Percentiles rank a stretch among this genome's conserved stretches.
Evolutionary conservation across 345 rosid species (phyloP).

Genomic region (Syzygium jambos): DNA sequence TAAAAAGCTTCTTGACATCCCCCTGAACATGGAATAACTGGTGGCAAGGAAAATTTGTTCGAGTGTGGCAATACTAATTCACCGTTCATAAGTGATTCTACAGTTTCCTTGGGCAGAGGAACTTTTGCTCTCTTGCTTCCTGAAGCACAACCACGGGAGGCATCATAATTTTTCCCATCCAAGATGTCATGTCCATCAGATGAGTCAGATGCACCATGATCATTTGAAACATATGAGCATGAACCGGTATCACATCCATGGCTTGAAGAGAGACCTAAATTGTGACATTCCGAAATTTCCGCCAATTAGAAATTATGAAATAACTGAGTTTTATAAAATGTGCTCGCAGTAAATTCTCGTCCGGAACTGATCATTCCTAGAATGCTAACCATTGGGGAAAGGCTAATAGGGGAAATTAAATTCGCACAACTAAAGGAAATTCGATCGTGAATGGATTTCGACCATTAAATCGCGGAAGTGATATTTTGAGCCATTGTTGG

Average conservation of each 20-base stretch:
- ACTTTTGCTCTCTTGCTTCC: slow-evolving; percentile 28
- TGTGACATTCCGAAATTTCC: too few relatives aligned
- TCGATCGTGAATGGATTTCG: too few relatives aligned
- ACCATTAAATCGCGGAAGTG: too few relatives aligned
- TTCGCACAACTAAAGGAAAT: too few relatives aligned
- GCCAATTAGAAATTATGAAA: too few relatives aligned
- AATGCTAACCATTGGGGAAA: too few relatives aligned
- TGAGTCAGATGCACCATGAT: slow-evolving; percentile 15
- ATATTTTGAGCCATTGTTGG: too few relatives aligned
- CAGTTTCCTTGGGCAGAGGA: slow-evolving; percentile 33
- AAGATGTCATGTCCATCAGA: slow-evolving; percentile 25
- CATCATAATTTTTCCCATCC: slow-evolving; percentile 3
- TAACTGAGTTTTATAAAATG: too few relatives aligned
- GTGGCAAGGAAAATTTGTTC: slow-evolving; percentile 51
- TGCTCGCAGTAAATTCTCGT: too few relatives aligned
- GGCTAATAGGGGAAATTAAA: too few relatives aligned
- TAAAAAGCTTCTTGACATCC: slow-evolving; percentile 71
- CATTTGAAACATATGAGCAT: background rate
- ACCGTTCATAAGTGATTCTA: slow-evolving; percentile 55
- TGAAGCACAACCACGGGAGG: slow-evolving; percentile 21
- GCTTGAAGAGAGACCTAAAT: slow-evolving; percentile 35
- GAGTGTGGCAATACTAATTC: slow-evolving; percentile 43
- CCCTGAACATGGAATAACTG: slow-evolving; percentile 50
- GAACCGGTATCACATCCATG: slow-evolving; percentile 7
- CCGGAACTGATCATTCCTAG: too few relatives aligned